Evolutionary conservation across 306 rosid genomes (phyloP).

Genomic region (Ceratonia siliqua): DNA sequence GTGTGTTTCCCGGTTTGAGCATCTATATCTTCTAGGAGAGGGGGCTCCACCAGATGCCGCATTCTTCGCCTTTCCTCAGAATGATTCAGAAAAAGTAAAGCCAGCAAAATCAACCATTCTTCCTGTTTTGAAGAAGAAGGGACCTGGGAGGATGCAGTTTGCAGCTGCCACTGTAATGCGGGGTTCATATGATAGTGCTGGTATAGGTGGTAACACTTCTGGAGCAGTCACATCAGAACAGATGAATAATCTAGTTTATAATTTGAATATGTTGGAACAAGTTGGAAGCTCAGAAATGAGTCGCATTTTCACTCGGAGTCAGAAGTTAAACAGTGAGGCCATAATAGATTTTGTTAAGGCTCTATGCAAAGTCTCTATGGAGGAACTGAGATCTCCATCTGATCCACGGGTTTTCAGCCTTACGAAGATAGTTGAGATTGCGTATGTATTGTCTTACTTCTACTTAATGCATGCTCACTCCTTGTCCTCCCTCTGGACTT

Average conservation of each 20-base stretch:
- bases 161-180: slow-evolving; percentile 90
- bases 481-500: slow-evolving; percentile 10
- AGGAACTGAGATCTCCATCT: slow-evolving; percentile 89
- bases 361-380: slow-evolving; percentile 95
- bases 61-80: slow-evolving; percentile 93
- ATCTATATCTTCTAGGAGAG: slow-evolving; percentile 96
- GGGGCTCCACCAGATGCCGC: slow-evolving; percentile 99
- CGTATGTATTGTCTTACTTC: slow-evolving; percentile 61
- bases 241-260: slow-evolving; percentile 90
- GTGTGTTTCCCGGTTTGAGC: slow-evolving; percentile 99
- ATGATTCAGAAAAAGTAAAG: slow-evolving; percentile 80
- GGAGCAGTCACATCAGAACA: slow-evolving; percentile 87
- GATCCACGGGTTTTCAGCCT: slow-evolving; percentile 99
- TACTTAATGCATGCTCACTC: slow-evolving; percentile 26
- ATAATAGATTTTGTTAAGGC: slow-evolving; percentile 96
- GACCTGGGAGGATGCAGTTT: slow-evolving; percentile 89
- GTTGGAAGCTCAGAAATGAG: slow-evolving; percentile 98
- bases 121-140: slow-evolving; percentile 92
- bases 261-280: slow-evolving; percentile 97
- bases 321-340: slow-evolving; percentile 96
- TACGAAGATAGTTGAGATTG: slow-evolving; percentile 98
- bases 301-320: slow-evolving; percentile 94
- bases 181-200: slow-evolving; percentile 98
- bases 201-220: slow-evolving; percentile 82
- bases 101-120: slow-evolving; percentile 82